These are phyloP conservation scores for Castanea mollissima DNA, from an alignment of 306 rosid species.

Conservation along the genomic window DNA sequence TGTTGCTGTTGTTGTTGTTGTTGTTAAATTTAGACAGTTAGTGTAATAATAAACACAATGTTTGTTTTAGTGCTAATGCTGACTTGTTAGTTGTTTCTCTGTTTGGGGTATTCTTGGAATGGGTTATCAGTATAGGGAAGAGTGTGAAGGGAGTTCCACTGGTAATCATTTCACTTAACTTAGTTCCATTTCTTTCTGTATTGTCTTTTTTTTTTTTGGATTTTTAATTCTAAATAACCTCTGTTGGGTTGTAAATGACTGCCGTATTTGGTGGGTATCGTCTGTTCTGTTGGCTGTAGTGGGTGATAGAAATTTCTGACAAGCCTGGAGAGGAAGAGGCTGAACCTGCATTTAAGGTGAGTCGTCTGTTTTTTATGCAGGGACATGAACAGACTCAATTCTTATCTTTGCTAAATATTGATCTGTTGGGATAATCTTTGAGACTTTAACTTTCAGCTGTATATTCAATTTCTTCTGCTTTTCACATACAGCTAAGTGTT, in stretches of 20 bases:
- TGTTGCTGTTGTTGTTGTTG: constrained; percentile 4
- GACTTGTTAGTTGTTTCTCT: constrained; percentile 55
- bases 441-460: neutral
- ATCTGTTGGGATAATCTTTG: neutral
- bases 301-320: constrained; percentile 98
- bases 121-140: constrained; percentile 80
- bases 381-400: neutral
- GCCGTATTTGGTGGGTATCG: constrained; percentile 16
- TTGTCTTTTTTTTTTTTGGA: neutral
- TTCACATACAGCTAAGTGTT: neutral
- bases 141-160: constrained; percentile 88
- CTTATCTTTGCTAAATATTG: neutral
- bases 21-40: neutral
- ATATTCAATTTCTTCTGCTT: neutral
- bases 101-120: constrained; percentile 64
- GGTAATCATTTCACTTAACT: constrained; percentile 54
- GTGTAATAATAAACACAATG: neutral
- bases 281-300: constrained; percentile 43
- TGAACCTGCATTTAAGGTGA: constrained; percentile 95
- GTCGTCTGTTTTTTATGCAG: constrained; percentile 18
- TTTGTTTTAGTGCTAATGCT: constrained; percentile 32
- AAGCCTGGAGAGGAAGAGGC: constrained; percentile 86
- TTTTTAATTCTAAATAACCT: constrained; percentile 5
- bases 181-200: constrained; percentile 2
- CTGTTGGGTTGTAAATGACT: neutral